Conservation (phyloP, 129 eudicot genomes). For the Arctium minus region DNA sequence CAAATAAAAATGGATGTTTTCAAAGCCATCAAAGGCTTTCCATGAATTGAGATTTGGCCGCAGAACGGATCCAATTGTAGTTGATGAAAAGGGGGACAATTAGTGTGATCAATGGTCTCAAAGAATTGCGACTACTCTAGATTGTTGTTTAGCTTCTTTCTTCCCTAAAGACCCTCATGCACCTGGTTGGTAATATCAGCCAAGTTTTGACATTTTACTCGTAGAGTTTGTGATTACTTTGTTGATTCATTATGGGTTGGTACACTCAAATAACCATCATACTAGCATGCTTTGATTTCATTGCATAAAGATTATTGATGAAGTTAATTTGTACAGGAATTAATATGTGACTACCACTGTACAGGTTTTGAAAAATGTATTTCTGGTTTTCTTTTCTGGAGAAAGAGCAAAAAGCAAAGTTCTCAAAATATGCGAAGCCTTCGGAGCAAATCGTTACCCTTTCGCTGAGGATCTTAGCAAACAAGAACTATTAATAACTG, state of each 20-base stretch:
- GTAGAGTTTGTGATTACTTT: background rate
- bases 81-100: background rate
- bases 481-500: conserved; percentile 66
- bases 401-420: conserved; percentile 78
- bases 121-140: background rate
- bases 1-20: no score
- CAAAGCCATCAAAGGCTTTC: no score
- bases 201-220: background rate
- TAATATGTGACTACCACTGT: conserved; percentile 5
- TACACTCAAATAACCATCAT: background rate
- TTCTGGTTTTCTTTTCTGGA: conserved; percentile 79
- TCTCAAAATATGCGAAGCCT: conserved; percentile 87
- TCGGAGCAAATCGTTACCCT: conserved; percentile 90
- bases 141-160: background rate
- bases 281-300: background rate
- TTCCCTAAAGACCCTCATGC: background rate
- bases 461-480: conserved; percentile 65
- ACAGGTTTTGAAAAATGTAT: conserved; percentile 83
- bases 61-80: background rate
- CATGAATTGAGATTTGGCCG: background rate
- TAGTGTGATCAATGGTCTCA: background rate
- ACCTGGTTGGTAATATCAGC: background rate
- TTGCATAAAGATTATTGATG: background rate
- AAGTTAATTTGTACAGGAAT: background rate
- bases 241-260: conserved; percentile 1